Evolutionary conservation across 2,329 filamentous ascomycete species (phyloP), one percentile per base, ranked within the genome.

Genomic region (Aspergillus ustus): DNA sequence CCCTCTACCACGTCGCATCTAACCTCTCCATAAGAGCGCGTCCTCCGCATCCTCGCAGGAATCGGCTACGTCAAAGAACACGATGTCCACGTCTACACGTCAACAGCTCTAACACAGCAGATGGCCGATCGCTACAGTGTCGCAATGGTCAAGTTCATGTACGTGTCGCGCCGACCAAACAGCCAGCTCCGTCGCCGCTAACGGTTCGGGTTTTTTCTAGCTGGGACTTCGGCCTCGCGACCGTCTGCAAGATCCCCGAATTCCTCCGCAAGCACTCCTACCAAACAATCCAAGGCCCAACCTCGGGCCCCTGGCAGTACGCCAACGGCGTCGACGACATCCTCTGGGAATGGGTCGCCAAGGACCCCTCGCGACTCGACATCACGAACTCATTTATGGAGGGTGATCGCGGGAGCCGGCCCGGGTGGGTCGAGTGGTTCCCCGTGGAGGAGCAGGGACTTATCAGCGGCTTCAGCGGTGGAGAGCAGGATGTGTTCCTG

Each of bases 21-120:
- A 19, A 52, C 17, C 22, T 7, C n/a, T n/a, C 11, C 20, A 68
- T 5, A 25, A 25, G 65, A 66, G 20, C 63, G 66, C 11, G 52
- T 68, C 3, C 17, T 67, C 22, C 66, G 63, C 9, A 52, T 65
- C 7, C 55, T 68, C 7, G 60, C 61, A 4, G 53, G 60, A 25
- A 67, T 67, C 34, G 58, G 62, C 0, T 68, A 66, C n/a, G 59
- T 66, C 37, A 28, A 56, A 6, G 66, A 68, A 37, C 48, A 61
- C 15, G 65, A 61, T 22, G 55, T 56, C 4, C 52, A 59, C 9
- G 11, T 63, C 1, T 66, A 68, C 29, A 53, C 43, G 7, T 15
- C 66, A 8, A 67, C 61, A 8, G 40, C 29, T 3, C 60, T 68
- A 45, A 66, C 65, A 6, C 52, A 57, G 2, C 59, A 67, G 25